These are phyloP conservation scores for Phytophthora colocasiae DNA, from an alignment of 352 stramenopile species.

Conservation along the genomic window DNA sequence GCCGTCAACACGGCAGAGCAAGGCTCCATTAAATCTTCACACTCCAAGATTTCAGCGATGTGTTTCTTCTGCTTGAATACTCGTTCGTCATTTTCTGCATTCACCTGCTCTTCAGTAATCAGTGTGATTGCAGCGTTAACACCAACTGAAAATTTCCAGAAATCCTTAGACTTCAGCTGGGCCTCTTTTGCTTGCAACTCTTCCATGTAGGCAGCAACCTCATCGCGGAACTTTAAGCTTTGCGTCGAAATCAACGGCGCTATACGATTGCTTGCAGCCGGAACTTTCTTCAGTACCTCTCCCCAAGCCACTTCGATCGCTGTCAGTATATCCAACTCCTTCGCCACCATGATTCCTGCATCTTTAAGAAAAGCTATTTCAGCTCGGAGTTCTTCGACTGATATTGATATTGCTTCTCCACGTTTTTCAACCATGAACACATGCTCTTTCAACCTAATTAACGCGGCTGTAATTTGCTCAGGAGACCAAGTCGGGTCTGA, in stretches of 20 bases:
- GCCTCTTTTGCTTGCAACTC: slow-evolving; percentile 71
- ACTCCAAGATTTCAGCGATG: slow-evolving; percentile 94
- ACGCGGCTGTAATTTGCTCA: slow-evolving; percentile 63
- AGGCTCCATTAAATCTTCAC: slow-evolving; percentile 88
- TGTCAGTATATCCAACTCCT: slow-evolving; percentile 62
- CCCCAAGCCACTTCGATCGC: slow-evolving; percentile 65
- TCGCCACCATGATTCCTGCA: slow-evolving; percentile 56
- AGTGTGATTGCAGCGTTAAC: slow-evolving; percentile 46
- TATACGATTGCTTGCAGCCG: slow-evolving; percentile 68
- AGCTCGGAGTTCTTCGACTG: slow-evolving; percentile 72
- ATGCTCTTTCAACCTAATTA: slow-evolving; percentile 82
- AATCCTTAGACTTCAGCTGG: slow-evolving; percentile 57
- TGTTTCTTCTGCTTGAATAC: slow-evolving; percentile 77
- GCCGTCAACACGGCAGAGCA: slow-evolving; percentile 71
- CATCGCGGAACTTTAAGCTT: slow-evolving; percentile 66
- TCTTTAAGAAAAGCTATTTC: slow-evolving; percentile 75
- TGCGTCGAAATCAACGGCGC: slow-evolving; percentile 68
- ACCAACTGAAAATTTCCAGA: slow-evolving; percentile 70
- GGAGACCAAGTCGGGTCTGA: slow-evolving; percentile 63
- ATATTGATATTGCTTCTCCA: slow-evolving; percentile 62
- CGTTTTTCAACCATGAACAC: slow-evolving; percentile 83
- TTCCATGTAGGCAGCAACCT: slow-evolving; percentile 88
- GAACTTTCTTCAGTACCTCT: slow-evolving; percentile 72
- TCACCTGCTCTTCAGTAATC: slow-evolving; percentile 49
- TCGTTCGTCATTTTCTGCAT: slow-evolving; percentile 44